Base-by-base conservation (phyloP, 192 early-diverging fungal species). In the Podila clonocystis region DNA sequence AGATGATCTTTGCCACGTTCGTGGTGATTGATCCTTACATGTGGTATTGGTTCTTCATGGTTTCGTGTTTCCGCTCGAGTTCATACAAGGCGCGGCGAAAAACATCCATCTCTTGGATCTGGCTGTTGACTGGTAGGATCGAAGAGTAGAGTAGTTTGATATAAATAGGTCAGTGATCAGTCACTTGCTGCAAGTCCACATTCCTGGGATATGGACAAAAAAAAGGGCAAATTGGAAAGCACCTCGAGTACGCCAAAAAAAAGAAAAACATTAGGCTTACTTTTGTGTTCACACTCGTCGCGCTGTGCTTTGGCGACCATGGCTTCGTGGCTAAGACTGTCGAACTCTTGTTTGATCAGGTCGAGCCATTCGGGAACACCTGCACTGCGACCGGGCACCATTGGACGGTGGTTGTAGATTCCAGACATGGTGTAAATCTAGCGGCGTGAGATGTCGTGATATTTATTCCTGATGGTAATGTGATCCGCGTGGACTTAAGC, bases 221-320 rank as follows among this genome's bases (percentile, higher is more conserved):
- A 45, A 30, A 29, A 55, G 26, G 20, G 24, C 36, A 49, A 20
- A 28, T 45, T 17, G 41, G 41, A 38, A 13, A 45, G 24, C 26
- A 63, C 34, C 9, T 45, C 41, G 15, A 45, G 15, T 17, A 45
- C 17, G 12, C 50, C 31, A n/a, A 28, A 41, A 52, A 65, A 31
- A 22, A 31, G 45, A 65, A 31, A 19, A 36, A 17, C 31, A 33
- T 15, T 22, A 75, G 38, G 82, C 89, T 73, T 92, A 96, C 95
- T 85, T 85, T 95, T 93, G 69, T 93, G 90, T 82, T 97, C 97
- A 75, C 92, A 88, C 58, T 98, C 97, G 75, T 97, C 95, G 58
- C 92, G 88, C 74, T 95, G 93, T 22, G 88, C 83, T 79, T 93
- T 93, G 84, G 82, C 89, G 26, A 89, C 83, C 24, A 87, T 85